phyloP scores from a whole-genome alignment of 768 basidiomycete species.

The Candolleomyces aberdarensis region DNA sequence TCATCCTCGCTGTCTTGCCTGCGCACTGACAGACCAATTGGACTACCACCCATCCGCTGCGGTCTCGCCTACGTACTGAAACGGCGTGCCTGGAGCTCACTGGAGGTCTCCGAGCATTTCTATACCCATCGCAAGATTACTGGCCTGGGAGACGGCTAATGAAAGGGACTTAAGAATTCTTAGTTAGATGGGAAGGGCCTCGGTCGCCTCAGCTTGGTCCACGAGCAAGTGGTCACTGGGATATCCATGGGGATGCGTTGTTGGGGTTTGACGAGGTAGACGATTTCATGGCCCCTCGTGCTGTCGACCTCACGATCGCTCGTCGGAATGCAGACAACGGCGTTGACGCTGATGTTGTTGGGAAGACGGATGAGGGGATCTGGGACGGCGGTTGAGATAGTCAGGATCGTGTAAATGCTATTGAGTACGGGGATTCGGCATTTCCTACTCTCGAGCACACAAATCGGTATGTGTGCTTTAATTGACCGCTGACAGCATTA shows the following conservation, averaged over 20 bases:
- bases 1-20: conserved; percentile 66
- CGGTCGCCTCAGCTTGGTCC: conserved; percentile 39
- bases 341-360: conserved; percentile 33
- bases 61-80: conserved; percentile 79
- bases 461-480: too few species aligned
- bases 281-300: conserved; percentile 37
- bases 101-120: conserved; percentile 34
- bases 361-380: conserved; percentile 23
- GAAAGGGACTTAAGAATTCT: conserved; percentile 55
- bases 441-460: too few species aligned
- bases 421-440: too few species aligned
- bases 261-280: conserved; percentile 70
- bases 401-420: conserved; percentile 27
- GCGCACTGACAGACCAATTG: conserved; percentile 64
- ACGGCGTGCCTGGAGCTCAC: conserved; percentile 47
- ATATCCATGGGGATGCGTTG: conserved; percentile 32
- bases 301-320: conserved; percentile 16
- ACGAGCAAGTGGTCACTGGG: conserved; percentile 17
- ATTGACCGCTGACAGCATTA: too few species aligned
- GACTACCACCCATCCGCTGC: conserved; percentile 33
- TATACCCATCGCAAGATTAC: conserved; percentile 55
- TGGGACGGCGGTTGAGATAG: conserved; percentile 43
- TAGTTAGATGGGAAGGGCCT: conserved; percentile 50
- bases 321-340: conserved; percentile 18
- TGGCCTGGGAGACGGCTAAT: conserved; percentile 48